These are phyloP conservation scores for Alternaria sp. DNA, from an alignment of 2,329 filamentous ascomycete species.

Conservation along the genomic window DNA sequence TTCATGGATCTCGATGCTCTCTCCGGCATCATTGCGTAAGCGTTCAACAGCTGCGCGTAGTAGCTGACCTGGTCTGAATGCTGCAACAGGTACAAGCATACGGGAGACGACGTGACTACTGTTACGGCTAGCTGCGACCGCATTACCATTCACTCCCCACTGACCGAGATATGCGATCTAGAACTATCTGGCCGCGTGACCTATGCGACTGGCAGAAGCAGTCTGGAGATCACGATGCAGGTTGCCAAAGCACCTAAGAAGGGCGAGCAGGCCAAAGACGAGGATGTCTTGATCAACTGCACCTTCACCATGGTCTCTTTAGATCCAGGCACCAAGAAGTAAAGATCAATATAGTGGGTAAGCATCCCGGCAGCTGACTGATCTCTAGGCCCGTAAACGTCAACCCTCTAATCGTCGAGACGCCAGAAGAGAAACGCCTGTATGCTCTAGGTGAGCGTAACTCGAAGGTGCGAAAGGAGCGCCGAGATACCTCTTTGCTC, in stretches of 20 bases:
- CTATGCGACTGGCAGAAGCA: constrained; percentile 75
- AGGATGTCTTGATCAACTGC: constrained; percentile 73
- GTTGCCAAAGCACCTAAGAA: constrained; percentile 70
- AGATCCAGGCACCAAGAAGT: constrained; percentile 70
- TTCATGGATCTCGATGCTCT: constrained; percentile 83
- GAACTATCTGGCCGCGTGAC: constrained; percentile 73
- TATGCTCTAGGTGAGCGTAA: constrained; percentile 70
- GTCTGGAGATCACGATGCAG: constrained; percentile 75
- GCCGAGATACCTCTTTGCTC: constrained; percentile 65
- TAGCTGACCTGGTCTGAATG: constrained; percentile 19
- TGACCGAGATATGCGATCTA: constrained; percentile 79
- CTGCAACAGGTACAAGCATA: constrained; percentile 65
- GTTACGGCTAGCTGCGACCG: constrained; percentile 69
- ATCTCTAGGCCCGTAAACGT: constrained; percentile 62
- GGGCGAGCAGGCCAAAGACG: constrained; percentile 61
- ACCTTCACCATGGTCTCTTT: constrained; percentile 80
- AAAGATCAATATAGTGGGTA: constrained; percentile 49
- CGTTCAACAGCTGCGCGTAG: constrained; percentile 62
- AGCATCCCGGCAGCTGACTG: not conserved
- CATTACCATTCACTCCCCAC: constrained; percentile 71
- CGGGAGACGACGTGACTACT: constrained; percentile 67
- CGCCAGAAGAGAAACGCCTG: constrained; percentile 67
- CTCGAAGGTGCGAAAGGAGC: constrained; percentile 69
- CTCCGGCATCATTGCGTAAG: constrained; percentile 71
- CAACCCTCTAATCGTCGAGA: constrained; percentile 66